Percentiles rank a stretch among this genome's conserved stretches.
Evolutionary conservation across 2,329 filamentous ascomycete genomes (phyloP).

Genomic region (Xylariaceae sp.): DNA sequence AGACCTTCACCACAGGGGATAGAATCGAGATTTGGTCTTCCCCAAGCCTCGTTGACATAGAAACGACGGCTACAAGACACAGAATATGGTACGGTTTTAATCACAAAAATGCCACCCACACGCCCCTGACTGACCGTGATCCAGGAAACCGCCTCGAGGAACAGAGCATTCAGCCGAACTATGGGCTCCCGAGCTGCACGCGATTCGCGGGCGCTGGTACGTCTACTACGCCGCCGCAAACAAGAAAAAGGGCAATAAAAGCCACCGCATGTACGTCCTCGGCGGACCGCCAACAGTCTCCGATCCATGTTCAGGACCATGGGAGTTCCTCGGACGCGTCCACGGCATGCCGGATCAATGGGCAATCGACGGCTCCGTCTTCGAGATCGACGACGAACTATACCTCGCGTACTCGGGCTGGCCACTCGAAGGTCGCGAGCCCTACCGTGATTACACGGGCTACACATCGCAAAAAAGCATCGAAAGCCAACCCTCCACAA

Average conservation of each 20-base stretch:
- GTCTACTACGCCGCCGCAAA: conserved; percentile 33
- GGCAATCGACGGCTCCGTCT: conserved; percentile 33
- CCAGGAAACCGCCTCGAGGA: conserved; percentile 29
- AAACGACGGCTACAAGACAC: conserved; percentile 23
- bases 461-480: neutral
- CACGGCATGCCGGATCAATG: conserved; percentile 29
- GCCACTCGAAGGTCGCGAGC: conserved; percentile 23
- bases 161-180: conserved; percentile 31
- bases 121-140: neutral
- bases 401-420: conserved; percentile 34
- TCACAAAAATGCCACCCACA: neutral
- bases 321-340: conserved; percentile 32
- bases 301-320: conserved; percentile 28
- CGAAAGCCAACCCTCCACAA: neutral
- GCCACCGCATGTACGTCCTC: conserved; percentile 33
- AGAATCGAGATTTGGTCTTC: conserved; percentile 33
- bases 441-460: neutral
- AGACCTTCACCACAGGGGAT: conserved; percentile 32
- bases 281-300: conserved; percentile 27
- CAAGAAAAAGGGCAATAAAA: conserved; percentile 27
- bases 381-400: conserved; percentile 25
- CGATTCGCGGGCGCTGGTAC: conserved; percentile 31
- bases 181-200: conserved; percentile 33
- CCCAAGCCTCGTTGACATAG: conserved; percentile 27
- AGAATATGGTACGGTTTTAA: conserved; percentile 28